Conservation (phyloP, 805 yeast species). For the Candida montana region DNA sequence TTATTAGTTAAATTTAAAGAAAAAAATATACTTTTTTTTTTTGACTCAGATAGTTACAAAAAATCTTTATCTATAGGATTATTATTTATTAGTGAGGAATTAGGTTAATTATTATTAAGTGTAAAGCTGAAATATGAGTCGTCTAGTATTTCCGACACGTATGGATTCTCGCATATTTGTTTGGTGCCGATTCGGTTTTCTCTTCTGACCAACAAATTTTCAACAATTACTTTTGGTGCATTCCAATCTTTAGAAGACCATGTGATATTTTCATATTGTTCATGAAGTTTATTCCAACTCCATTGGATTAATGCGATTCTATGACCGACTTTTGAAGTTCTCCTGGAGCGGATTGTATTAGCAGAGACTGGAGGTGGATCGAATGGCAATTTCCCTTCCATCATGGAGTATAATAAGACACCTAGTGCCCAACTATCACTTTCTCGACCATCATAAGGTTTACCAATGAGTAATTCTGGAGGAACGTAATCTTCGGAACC, state of each 20-base stretch:
- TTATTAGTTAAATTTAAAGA: no score
- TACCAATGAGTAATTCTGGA: constrained; percentile 88
- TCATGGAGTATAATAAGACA: constrained; percentile 75
- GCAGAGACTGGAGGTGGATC: constrained; percentile 65
- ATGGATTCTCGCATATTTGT: constrained; percentile 29
- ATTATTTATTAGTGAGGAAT: neutral
- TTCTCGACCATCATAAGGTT: constrained; percentile 84
- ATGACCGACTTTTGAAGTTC: constrained; percentile 61
- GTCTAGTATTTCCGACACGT: constrained; percentile 27
- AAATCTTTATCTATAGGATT: neutral
- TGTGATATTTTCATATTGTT: constrained; percentile 22
- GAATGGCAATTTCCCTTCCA: constrained; percentile 88
- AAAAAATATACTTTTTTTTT: constrained; percentile 1
- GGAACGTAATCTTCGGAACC: constrained; percentile 97
- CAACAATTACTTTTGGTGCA: constrained; percentile 47
- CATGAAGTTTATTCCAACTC: constrained; percentile 64
- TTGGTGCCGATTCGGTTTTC: constrained; percentile 36
- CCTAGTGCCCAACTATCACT: constrained; percentile 96
- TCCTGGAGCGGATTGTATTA: constrained; percentile 33
- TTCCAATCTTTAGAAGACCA: constrained; percentile 33
- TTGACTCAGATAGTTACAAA: neutral
- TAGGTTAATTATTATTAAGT: neutral
- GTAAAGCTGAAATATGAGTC: constrained; percentile 3
- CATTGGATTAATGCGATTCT: constrained; percentile 90
- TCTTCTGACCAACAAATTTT: constrained; percentile 41